Percentiles rank a stretch among this genome's conserved stretches.
Conservation (phyloP, 371 early-diverging fungal species). For the Actinomucor elegans region DNA sequence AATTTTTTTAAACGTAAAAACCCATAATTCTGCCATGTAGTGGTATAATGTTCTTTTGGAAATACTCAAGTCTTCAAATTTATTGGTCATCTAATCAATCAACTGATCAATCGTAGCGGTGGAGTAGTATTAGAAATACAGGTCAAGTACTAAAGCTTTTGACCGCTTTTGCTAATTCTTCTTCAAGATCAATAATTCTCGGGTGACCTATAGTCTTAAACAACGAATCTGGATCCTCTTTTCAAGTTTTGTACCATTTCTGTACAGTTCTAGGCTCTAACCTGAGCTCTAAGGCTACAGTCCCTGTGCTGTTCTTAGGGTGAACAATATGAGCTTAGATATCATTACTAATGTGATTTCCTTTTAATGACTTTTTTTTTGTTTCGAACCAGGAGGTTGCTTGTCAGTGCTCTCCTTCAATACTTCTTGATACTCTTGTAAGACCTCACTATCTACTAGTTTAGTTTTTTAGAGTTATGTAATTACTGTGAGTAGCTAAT, state of each 20-base stretch:
- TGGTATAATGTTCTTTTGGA: background rate
- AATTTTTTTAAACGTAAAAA: constrained; percentile 1
- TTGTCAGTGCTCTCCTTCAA: too few relatives aligned
- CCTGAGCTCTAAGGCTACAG: constrained; percentile 1
- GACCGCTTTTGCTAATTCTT: constrained; percentile 15
- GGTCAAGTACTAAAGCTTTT: constrained; percentile 2
- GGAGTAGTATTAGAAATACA: constrained; percentile 12
- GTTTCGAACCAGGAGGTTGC: too few relatives aligned
- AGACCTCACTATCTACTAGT: too few relatives aligned
- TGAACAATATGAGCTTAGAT: constrained; percentile 2
- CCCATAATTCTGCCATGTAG: constrained; percentile 10
- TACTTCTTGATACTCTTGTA: too few relatives aligned
- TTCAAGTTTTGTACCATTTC: background rate
- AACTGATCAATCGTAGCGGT: constrained; percentile 12
- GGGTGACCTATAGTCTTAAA: constrained; percentile 19
- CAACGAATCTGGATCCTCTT: constrained; percentile 10
- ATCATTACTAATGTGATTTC: constrained; percentile 8
- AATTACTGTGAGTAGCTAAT: too few relatives aligned
- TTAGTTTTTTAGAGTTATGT: too few relatives aligned
- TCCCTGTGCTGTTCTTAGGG: too few relatives aligned
- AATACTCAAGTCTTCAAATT: constrained; percentile 2
- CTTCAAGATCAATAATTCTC: constrained; percentile 14
- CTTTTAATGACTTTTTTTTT: too few relatives aligned
- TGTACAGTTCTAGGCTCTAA: background rate
- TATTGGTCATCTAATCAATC: constrained; percentile 12